Conservation (phyloP, 805 yeast species). For the Monosporozyma siamensis region DNA sequence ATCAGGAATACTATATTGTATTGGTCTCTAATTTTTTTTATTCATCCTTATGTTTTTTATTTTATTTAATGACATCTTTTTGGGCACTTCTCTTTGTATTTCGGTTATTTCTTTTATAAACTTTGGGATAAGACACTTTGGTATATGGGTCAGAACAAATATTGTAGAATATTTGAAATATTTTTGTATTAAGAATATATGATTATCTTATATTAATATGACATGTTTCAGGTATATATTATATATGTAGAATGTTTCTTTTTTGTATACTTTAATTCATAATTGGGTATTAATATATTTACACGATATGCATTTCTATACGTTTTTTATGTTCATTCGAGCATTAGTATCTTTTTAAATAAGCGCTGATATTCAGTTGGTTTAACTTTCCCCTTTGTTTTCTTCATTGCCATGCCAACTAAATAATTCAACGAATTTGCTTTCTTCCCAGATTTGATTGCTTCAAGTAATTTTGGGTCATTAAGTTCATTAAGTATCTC, state of each 20-base stretch:
- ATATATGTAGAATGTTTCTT: too few relatives aligned
- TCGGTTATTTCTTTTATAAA: neutral
- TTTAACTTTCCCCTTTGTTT: constrained; percentile 51
- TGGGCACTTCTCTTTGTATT: too few relatives aligned
- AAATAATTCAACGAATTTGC: constrained; percentile 60
- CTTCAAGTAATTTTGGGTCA: constrained; percentile 46
- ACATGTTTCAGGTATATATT: too few relatives aligned
- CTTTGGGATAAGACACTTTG: neutral
- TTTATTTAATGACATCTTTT: too few relatives aligned
- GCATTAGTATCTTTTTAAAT: constrained; percentile 24
- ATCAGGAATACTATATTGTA: neutral
- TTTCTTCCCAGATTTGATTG: constrained; percentile 49
- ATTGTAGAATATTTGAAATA: neutral
- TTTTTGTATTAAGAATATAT: neutral
- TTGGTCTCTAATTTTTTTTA: neutral
- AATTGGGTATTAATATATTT: neutral
- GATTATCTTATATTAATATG: too few relatives aligned
- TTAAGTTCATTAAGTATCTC: constrained; percentile 33
- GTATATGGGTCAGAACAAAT: neutral
- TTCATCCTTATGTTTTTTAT: neutral
- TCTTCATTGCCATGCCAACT: constrained; percentile 78
- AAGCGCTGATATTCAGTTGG: constrained; percentile 30
- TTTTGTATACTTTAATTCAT: neutral
- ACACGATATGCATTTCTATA: neutral
- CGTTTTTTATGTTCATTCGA: constrained; percentile 16